Conservation (phyloP, 176 grass and related monocot genomes). For the Sorghum bicolor region Sorghum_bicolor_NCBIv3 NC_012879.2:59437501-59438000, state of each 20-base stretch:
- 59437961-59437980: not conserved
- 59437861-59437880: slow-evolving; percentile 32
- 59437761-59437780: not conserved
- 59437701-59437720: not conserved
- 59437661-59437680: not conserved
- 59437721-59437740: not conserved
- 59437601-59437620: slow-evolving; percentile 1
- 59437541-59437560: slow-evolving; percentile 15
- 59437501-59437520: slow-evolving; percentile 10
- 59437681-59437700: not conserved
- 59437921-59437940: slow-evolving; percentile 38
- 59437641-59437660: not conserved
- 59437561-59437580: slow-evolving; percentile 16
- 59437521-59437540: not conserved
- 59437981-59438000: slow-evolving; percentile 26
- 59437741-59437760: not conserved
- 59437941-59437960: slow-evolving; percentile 33
- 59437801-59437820: slow-evolving; percentile 4
- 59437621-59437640: not conserved
- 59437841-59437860: slow-evolving; percentile 26
- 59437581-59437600: not conserved
- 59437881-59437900: slow-evolving; percentile 23
- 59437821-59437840: not conserved
- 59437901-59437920: slow-evolving; percentile 34
- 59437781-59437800: not conserved